Base-by-base conservation (phyloP, 2,329 filamentous ascomycete genomes). In the Paraphoma chrysanthemicola region DNA sequence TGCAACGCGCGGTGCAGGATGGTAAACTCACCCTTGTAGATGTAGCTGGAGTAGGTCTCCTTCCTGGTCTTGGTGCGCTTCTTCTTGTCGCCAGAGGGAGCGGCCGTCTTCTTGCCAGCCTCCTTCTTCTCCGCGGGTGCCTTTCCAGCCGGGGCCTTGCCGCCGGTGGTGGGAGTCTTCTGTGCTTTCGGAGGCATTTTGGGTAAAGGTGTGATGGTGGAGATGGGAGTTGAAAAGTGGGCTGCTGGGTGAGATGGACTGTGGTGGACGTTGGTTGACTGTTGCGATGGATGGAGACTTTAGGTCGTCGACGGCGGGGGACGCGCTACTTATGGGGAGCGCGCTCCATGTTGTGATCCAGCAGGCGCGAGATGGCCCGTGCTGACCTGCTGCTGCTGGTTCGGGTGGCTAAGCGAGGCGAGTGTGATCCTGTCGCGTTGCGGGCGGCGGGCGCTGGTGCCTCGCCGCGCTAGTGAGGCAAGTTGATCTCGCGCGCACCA, bases 31-130 rank as follows among this genome's bases (percentile, higher is more conserved):
- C 94, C 95, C 87, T 98, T 99, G 91, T 98, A 99, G 84, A 99
- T 99, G 88, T 99, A 99, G 54, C 92, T 96, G 72, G 91, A 96
- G 87, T 99, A 99, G n/a, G 95, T 99, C 88, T 99, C 95, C 91
- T 98, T 98, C 84, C 95, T 90, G 70, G 93, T 92, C 93, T 99
- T 99, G 85, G 93, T 96, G 79, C 95, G 92, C 93, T 98, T 99
- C 92, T 99, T 99, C 93, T 98, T 98, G 75, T 98, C 95, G 67
- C 95, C 95, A 78, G 92, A 88, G 62, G 93, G 88, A 59, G 94
- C 92, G 70, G 87, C 83, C 48, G 95, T 98, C 91, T 98, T 99
- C 92, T 99, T 99, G 86, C 94, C 95, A 67, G 94, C 95, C 84
- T 98, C 94, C 90, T 98, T 97, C 91, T 97, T 97, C 89, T 97